These are phyloP conservation scores for Rhizodiscina lignyota DNA, from an alignment of 495 filamentous ascomycete genomes.

Conservation along the genomic window DNA sequence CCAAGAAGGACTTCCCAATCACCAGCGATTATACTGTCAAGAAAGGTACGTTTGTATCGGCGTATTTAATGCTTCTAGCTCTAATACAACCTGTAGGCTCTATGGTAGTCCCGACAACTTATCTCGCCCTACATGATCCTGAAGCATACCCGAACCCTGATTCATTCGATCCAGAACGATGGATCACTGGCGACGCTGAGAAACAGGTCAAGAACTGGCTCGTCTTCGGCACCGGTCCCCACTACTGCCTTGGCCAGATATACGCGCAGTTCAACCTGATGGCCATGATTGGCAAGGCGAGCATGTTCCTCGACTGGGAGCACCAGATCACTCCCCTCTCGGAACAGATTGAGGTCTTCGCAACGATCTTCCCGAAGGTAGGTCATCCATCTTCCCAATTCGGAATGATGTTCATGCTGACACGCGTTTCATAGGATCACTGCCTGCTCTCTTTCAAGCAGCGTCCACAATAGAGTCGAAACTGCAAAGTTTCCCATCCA, in stretches of 20 bases:
- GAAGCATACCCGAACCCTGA: slow-evolving; percentile 87
- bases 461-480: slow-evolving; percentile 8
- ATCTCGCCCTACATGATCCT: slow-evolving; percentile 80
- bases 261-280: slow-evolving; percentile 86
- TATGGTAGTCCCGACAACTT: slow-evolving; percentile 87
- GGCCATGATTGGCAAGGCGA: slow-evolving; percentile 88
- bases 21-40: slow-evolving; percentile 73
- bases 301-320: slow-evolving; percentile 76
- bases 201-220: slow-evolving; percentile 92
- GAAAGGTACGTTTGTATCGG: slow-evolving; percentile 36
- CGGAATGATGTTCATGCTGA: background rate
- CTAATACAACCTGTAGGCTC: slow-evolving; percentile 31
- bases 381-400: background rate
- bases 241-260: slow-evolving; percentile 91
- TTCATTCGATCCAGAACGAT: slow-evolving; percentile 78
- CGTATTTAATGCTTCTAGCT: background rate
- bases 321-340: slow-evolving; percentile 65
- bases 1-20: slow-evolving; percentile 92
- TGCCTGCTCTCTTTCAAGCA: slow-evolving; percentile 16
- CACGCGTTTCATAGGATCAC: slow-evolving; percentile 11
- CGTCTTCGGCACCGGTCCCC: slow-evolving; percentile 89
- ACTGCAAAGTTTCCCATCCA: no score
- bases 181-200: slow-evolving; percentile 81
- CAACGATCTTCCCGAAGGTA: slow-evolving; percentile 92
- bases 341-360: slow-evolving; percentile 96